Evolutionary conservation across 2,329 filamentous ascomycete genomes (phyloP), one percentile per base, ranked within the genome.

Genomic region (Penicillium sp.): DNA sequence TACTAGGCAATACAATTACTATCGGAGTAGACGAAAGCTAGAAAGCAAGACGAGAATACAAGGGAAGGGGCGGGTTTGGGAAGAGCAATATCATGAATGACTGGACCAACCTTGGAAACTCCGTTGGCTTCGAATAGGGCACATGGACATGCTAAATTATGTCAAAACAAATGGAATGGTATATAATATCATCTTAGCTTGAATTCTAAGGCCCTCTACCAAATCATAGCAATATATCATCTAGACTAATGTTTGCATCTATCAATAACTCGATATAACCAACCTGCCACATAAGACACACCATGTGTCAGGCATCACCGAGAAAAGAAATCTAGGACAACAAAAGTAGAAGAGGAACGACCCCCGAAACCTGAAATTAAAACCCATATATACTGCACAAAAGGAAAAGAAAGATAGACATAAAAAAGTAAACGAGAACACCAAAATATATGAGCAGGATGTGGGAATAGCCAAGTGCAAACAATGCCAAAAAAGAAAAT

Each of bases 331-430:
- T 25, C 10, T 12, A 23, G 23, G 4, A 23, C 6, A 57, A 55
- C 50, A 48, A 43, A 51, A 53, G 37, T 58, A 41, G 37, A 57
- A 46, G 56, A 55, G 57, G 40, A 38, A 45, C 46, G 61, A 59
- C 50, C 31, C 52, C 56, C 37, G 23, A 46, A 45, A 59, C 58
- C 62, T 54, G 50, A 60, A 58, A 66, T 67, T 58, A 51, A 62
- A 62, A 59, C 65, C 58, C 65, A 62, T 69, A 67, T 69, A 57
- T 68, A 66, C 64, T 64, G 31, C 57, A 66, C 61, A 65, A 63
- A 67, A 55, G 58, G 63, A 62, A 61, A 41, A 46, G 2, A 45
- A 42, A n/a, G 51, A 33, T 46, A 54, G 49, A 42, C 38, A 58
- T 49, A 63, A 62, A 53, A 57, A 56, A 59, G 33, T 29, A 40